phyloP scores from a whole-genome alignment of 495 filamentous ascomycete species.

The Cercophora sp. region DNA sequence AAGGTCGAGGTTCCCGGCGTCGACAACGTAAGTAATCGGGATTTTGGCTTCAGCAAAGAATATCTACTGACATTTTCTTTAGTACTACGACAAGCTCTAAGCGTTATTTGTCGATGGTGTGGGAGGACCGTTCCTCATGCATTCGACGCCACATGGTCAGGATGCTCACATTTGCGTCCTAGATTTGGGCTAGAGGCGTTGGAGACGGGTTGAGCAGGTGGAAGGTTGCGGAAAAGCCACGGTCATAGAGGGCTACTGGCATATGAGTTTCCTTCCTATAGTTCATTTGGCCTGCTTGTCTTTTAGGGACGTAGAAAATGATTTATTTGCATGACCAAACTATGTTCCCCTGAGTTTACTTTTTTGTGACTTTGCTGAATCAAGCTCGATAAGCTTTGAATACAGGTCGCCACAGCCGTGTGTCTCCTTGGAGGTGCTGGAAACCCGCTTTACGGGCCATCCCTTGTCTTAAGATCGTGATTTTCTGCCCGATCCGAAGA shows the following conservation, averaged over 20 bases:
- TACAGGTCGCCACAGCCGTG: no score
- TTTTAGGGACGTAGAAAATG: conserved; percentile 28
- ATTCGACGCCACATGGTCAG: conserved; percentile 24
- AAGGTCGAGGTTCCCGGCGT: conserved; percentile 87
- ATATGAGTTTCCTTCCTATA: conserved; percentile 19
- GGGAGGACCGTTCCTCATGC: conserved; percentile 36
- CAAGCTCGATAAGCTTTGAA: not conserved
- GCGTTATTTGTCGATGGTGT: conserved; percentile 32
- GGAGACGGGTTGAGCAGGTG: conserved; percentile 11
- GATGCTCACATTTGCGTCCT: conserved; percentile 6
- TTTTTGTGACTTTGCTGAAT: no score
- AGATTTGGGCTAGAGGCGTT: conserved; percentile 13
- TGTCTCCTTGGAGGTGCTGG: no score
- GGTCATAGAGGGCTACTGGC: conserved; percentile 12
- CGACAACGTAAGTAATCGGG: conserved; percentile 75
- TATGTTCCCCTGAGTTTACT: no score
- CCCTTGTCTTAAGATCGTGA: no score
- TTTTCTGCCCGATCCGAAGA: no score
- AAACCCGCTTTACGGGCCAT: no score
- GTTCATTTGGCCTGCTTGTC: conserved; percentile 21
- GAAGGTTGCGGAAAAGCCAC: conserved; percentile 20
- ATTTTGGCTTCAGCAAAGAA: not conserved
- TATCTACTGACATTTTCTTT: conserved; percentile 50
- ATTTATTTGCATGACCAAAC: conserved; percentile 15
- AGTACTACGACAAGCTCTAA: conserved; percentile 99